Base-by-base conservation (phyloP, 2,329 filamentous ascomycete genomes). In the Cercospora zeina region DNA sequence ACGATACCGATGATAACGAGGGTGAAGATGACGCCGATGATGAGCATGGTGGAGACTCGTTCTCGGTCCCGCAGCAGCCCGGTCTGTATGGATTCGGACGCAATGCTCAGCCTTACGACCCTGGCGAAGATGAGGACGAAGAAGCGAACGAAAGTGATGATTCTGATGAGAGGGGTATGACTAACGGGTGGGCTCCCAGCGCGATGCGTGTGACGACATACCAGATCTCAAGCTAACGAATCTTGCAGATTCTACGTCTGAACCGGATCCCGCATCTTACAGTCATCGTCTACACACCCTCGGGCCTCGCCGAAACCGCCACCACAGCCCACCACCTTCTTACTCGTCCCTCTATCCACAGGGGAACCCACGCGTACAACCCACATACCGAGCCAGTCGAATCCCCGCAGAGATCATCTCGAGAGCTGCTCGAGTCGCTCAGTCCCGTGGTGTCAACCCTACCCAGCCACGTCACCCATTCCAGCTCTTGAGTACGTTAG, bases 181-280 rank as follows among this genome's bases (percentile, higher is more conserved):
- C 61, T 27, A 64, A 62, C 64, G 69, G 70, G 69, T 71, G 63
- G 64, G 67, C 61, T 59, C 37, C 55, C 49, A 53, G 49, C 49
- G 59, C 57, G 49, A 57, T 56, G 54, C 62, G 58, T 47, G 53
- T 60, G 33, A 37, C 45, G 8, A 24, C 34, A 5, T 9, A 34
- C 30, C 11, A 30, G 31, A 34, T 31, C 37, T 54, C 50, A n/a
- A 53, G 36, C 65, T 69, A 59, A 68, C 50, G 1, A 16, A 7
- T 27, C 6, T 16, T 54, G 24, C 60, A 69, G 63, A 54, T 67
- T 65, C 54, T 64, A 59, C 51, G 55, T 49, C 47, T 65, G 55
- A 68, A 39, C 55, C 24, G 42, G 47, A 45, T 59, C 39, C 16
- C 7, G 58, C 33, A 16, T 31, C 54, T 1, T 59, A 54, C 14